phyloP scores from a whole-genome alignment of 768 basidiomycete genomes.

The Strobilomyces dryophilus region DNA sequence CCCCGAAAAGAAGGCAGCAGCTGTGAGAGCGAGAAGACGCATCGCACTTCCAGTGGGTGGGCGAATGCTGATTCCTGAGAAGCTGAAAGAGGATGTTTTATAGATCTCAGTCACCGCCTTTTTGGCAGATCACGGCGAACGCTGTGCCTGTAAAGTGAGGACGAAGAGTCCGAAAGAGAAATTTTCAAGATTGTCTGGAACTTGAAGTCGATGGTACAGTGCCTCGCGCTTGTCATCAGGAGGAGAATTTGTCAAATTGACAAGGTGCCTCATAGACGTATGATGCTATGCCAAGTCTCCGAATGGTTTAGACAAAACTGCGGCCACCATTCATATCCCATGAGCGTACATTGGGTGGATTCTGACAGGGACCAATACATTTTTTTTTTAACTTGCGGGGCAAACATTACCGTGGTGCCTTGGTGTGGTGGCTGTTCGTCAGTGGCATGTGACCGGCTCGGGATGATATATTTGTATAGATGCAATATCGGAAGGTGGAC shows the following conservation, averaged over 20 bases:
- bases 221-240: neutral
- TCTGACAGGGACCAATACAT: neutral
- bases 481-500: too few relatives aligned
- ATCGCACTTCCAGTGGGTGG: neutral
- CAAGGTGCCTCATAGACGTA: neutral
- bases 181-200: neutral
- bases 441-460: neutral
- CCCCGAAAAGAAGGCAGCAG: neutral
- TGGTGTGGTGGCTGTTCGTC: too few relatives aligned
- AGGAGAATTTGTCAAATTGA: neutral
- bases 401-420: too few relatives aligned
- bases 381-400: too few relatives aligned
- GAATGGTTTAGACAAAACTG: neutral
- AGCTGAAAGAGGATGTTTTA: neutral
- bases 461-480: too few relatives aligned
- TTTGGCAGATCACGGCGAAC: neutral
- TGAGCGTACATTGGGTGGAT: neutral
- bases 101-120: neutral
- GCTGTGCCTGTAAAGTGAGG: neutral
- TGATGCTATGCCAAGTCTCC: neutral
- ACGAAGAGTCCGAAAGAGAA: neutral
- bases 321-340: neutral
- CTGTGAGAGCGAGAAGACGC: neutral
- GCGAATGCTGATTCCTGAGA: neutral
- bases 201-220: neutral